A percentile compares a stretch with the other conserved stretches of the same genome.
Evolutionary conservation across 106 monocot species (phyloP).

Genomic region (Chionographis japonica): DNA sequence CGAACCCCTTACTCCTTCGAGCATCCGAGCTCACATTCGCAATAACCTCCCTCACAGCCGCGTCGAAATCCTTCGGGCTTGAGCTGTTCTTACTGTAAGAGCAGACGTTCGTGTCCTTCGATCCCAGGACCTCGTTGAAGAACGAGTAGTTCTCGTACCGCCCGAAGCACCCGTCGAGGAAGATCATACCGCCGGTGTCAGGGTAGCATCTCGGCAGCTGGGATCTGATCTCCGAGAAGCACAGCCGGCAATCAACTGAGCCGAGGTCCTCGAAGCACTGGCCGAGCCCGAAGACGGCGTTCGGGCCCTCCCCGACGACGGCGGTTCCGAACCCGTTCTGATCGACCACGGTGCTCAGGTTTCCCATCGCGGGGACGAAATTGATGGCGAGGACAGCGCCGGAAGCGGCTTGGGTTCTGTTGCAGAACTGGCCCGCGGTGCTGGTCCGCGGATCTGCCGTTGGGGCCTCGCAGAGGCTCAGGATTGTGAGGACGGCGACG

Average conservation of each 20-base stretch:
- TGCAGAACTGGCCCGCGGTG: slow-evolving; percentile 29
- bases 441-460: slow-evolving; percentile 39
- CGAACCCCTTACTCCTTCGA: slow-evolving; percentile 24
- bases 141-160: slow-evolving; percentile 59
- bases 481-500: not conserved
- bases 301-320: slow-evolving; percentile 27
- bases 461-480: slow-evolving; percentile 9
- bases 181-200: slow-evolving; percentile 32
- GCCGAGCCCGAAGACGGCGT: slow-evolving; percentile 42
- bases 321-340: slow-evolving; percentile 40
- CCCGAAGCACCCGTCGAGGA: slow-evolving; percentile 62
- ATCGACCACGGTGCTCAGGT: slow-evolving; percentile 32
- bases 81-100: slow-evolving; percentile 14
- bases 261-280: slow-evolving; percentile 53
- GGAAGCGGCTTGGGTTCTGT: slow-evolving; percentile 8
- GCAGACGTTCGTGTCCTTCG: slow-evolving; percentile 14
- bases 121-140: slow-evolving; percentile 25
- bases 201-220: slow-evolving; percentile 60
- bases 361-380: slow-evolving; percentile 55
- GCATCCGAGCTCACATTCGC: slow-evolving; percentile 38
- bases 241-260: slow-evolving; percentile 45
- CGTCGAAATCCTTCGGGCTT: slow-evolving; percentile 15
- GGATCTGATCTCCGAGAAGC: slow-evolving; percentile 56
- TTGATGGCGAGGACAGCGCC: slow-evolving; percentile 29
- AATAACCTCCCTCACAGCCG: slow-evolving; percentile 20